Evolutionary conservation across 805 yeast species (phyloP).

Genomic region (Wickerhamiella hasegawae): DNA sequence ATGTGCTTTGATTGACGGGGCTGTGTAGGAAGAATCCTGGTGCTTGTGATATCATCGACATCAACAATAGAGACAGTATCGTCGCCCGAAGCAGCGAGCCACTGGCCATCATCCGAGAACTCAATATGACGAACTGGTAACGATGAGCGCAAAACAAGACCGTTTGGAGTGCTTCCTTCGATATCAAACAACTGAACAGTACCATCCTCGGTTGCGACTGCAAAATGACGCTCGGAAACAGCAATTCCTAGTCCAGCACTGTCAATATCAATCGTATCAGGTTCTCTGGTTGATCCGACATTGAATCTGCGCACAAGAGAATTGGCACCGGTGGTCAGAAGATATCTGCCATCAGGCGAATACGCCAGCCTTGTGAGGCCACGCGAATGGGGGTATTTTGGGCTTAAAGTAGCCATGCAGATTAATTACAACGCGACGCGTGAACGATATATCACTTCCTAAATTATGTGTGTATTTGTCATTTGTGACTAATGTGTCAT

Average conservation of each 20-base stretch:
- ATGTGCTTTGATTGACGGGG: slow-evolving; percentile 32
- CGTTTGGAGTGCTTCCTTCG: slow-evolving; percentile 9
- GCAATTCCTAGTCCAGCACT: slow-evolving; percentile 16
- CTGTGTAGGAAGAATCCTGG: slow-evolving; percentile 29
- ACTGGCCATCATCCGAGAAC: slow-evolving; percentile 22
- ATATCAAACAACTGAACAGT: slow-evolving; percentile 18
- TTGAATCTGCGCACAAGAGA: slow-evolving; percentile 20
- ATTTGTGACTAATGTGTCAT: no score
- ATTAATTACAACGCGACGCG: neutral
- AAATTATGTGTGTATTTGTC: no score
- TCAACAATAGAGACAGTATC: slow-evolving; percentile 20
- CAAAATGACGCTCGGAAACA: slow-evolving; percentile 18
- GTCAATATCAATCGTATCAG: slow-evolving; percentile 19
- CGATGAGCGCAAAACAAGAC: slow-evolving; percentile 16
- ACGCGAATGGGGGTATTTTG: slow-evolving; percentile 22
- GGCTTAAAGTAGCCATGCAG: no score
- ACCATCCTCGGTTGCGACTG: slow-evolving; percentile 31
- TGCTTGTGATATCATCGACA: slow-evolving; percentile 21
- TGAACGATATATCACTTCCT: no score
- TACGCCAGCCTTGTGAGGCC: slow-evolving; percentile 22
- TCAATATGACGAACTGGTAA: slow-evolving; percentile 21
- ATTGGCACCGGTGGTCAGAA: slow-evolving; percentile 24
- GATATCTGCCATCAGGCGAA: slow-evolving; percentile 19
- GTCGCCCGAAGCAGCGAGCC: slow-evolving; percentile 23
- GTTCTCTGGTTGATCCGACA: slow-evolving; percentile 19